These are phyloP conservation scores for Schrenkiella parvula DNA, from an alignment of 345 rosid genomes.

Conservation along the genomic window DNA sequence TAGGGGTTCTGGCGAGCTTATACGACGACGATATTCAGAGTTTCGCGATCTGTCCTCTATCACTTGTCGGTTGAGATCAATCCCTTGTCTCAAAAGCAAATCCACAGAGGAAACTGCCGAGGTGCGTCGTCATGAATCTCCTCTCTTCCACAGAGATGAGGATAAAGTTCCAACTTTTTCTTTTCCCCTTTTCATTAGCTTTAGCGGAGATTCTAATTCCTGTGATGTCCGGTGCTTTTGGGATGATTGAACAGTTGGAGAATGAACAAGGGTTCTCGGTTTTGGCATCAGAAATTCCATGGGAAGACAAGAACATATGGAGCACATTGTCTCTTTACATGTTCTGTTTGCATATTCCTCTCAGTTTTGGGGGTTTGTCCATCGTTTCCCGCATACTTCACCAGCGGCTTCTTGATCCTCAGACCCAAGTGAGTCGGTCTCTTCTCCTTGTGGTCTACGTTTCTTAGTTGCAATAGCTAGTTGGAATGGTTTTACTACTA, in stretches of 20 bases:
- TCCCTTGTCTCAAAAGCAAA: conserved; percentile 2
- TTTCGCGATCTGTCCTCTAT: conserved; percentile 3
- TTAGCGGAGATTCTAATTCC: too few relatives aligned
- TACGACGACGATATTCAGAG: not conserved
- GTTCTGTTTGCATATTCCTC: conserved; percentile 78
- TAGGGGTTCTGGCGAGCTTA: not conserved
- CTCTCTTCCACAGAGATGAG: not conserved
- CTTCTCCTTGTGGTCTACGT: not conserved
- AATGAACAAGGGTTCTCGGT: conserved; percentile 49
- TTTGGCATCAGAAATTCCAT: conserved; percentile 54
- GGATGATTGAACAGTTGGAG: conserved; percentile 11
- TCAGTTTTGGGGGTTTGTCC: conserved; percentile 81
- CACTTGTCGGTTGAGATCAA: not conserved
- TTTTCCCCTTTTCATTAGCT: too few relatives aligned
- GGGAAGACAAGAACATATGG: conserved; percentile 63
- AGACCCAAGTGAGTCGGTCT: conserved; percentile 53
- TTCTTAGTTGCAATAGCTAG: not conserved
- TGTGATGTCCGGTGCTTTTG: not conserved
- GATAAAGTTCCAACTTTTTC: not conserved
- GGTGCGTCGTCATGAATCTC: not conserved
- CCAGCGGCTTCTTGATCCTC: conserved; percentile 63
- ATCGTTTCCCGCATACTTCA: conserved; percentile 52
- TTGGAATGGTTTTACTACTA: not conserved
- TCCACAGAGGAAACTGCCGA: not conserved
- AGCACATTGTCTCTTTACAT: conserved; percentile 68